Evolutionary conservation across 768 basidiomycete species (phyloP).

Genomic region (Sistotremastrum niveocremeum): DNA sequence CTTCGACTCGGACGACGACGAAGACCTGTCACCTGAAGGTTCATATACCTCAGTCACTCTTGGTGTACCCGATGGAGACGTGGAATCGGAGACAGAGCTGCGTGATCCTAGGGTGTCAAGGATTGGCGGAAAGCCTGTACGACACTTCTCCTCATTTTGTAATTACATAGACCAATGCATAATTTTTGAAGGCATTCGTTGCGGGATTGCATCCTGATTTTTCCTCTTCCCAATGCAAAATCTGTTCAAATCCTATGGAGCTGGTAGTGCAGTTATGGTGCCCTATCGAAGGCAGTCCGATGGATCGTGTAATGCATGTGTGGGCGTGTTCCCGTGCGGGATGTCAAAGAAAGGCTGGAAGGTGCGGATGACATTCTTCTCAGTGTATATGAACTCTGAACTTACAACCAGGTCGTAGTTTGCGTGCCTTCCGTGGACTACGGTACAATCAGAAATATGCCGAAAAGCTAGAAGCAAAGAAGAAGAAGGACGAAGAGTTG

Average conservation of each 20-base stretch:
- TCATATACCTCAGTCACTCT: slow-evolving; percentile 49
- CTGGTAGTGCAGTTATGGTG: slow-evolving; percentile 83
- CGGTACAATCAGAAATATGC: slow-evolving; percentile 66
- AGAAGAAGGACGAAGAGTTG: slow-evolving; percentile 23
- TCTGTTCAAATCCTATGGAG: slow-evolving; percentile 63
- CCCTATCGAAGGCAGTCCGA: slow-evolving; percentile 72
- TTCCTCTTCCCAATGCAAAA: slow-evolving; percentile 54
- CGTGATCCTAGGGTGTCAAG: slow-evolving; percentile 75
- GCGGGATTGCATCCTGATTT: slow-evolving; percentile 46
- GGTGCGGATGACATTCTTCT: slow-evolving; percentile 33
- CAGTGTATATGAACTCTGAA: background rate
- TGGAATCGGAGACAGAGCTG: slow-evolving; percentile 45
- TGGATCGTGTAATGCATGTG: slow-evolving; percentile 75
- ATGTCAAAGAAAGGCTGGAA: slow-evolving; percentile 68
- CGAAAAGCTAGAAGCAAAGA: slow-evolving; percentile 42
- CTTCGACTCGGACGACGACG: slow-evolving; percentile 69
- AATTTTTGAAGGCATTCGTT: slow-evolving; percentile 51
- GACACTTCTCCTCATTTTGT: slow-evolving; percentile 37
- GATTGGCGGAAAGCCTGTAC: slow-evolving; percentile 83
- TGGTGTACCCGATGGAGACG: slow-evolving; percentile 65
- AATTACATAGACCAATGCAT: slow-evolving; percentile 22
- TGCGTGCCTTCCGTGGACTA: slow-evolving; percentile 72
- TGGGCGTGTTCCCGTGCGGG: slow-evolving; percentile 63
- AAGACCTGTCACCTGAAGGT: slow-evolving; percentile 38
- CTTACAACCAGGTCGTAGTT: slow-evolving; percentile 24